Percentiles rank a stretch among this genome's conserved stretches.
phyloP scores from a whole-genome alignment of 106 monocot species.

The Dendrobium nobile region DNA sequence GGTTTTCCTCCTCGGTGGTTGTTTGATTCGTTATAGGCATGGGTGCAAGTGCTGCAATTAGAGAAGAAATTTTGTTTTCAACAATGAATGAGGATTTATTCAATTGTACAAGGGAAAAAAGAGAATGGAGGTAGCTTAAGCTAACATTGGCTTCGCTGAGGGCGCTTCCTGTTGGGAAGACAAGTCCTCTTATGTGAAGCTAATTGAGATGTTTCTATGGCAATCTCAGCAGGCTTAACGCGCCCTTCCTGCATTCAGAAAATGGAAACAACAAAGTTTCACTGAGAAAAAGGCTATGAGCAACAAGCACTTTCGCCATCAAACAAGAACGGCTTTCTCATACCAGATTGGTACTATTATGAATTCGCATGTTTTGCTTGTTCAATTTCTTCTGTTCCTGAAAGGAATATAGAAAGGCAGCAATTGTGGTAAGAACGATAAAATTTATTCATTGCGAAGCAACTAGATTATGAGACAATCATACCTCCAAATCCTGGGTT shows the following conservation, averaged over 20 bases:
- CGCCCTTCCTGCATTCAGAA: slow-evolving; percentile 1
- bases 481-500: slow-evolving; percentile 34
- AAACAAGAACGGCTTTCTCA: neutral
- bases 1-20: slow-evolving; percentile 19
- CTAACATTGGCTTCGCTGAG: slow-evolving; percentile 33
- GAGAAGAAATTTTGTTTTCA: neutral
- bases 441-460: neutral
- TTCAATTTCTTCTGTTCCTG: slow-evolving; percentile 27
- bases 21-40: neutral
- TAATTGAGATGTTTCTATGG: neutral
- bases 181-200: slow-evolving; percentile 10
- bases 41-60: slow-evolving; percentile 26
- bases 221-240: neutral
- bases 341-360: slow-evolving; percentile 9
- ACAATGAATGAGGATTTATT: neutral
- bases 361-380: slow-evolving; percentile 7
- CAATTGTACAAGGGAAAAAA: neutral
- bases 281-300: neutral
- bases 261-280: neutral
- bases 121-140: neutral
- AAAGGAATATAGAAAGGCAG: neutral
- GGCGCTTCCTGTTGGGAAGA: slow-evolving; percentile 21
- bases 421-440: neutral
- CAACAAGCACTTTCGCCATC: neutral
- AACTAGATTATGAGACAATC: too few relatives aligned